Percentiles rank a stretch among this genome's conserved stretches.
Evolutionary conservation across 2,329 filamentous ascomycete genomes (phyloP).

Genomic region (Cladosporium sp.): DNA sequence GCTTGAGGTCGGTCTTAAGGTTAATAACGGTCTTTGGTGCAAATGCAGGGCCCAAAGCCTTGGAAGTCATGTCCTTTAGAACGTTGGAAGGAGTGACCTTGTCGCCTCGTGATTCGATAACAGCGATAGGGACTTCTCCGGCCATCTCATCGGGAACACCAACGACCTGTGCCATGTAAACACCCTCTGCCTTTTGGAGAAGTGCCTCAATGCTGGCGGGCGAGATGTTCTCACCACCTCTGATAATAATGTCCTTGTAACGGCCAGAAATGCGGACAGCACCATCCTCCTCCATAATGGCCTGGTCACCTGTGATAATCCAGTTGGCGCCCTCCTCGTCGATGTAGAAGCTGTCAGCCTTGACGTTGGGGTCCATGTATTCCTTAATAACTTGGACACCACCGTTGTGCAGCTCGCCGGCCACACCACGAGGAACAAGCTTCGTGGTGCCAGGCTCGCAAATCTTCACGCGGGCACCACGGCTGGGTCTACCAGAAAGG

Average conservation of each 20-base stretch:
- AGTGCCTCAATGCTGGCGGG: slow-evolving; percentile 40
- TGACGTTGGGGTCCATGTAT: slow-evolving; percentile 37
- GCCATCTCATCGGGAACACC: slow-evolving; percentile 49
- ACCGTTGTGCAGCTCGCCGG: slow-evolving; percentile 38
- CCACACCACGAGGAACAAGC: slow-evolving; percentile 32
- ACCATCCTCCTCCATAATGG: slow-evolving; percentile 50
- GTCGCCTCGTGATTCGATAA: slow-evolving; percentile 40
- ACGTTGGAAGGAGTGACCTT: slow-evolving; percentile 40
- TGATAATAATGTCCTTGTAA: slow-evolving; percentile 42
- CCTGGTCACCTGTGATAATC: slow-evolving; percentile 66
- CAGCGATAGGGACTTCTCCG: slow-evolving; percentile 52
- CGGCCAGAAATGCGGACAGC: slow-evolving; percentile 42
- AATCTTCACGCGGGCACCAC: slow-evolving; percentile 43
- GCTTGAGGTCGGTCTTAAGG: slow-evolving; percentile 43
- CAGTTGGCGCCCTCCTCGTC: slow-evolving; percentile 53
- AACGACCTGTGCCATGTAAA: slow-evolving; percentile 45
- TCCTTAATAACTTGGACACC: slow-evolving; percentile 35
- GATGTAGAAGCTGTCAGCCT: slow-evolving; percentile 34
- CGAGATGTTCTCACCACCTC: slow-evolving; percentile 70
- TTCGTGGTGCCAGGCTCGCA: slow-evolving; percentile 34
- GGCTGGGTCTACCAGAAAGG: slow-evolving; percentile 47
- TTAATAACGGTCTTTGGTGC: slow-evolving; percentile 47
- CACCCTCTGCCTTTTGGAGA: slow-evolving; percentile 41
- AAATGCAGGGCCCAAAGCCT: slow-evolving; percentile 44
- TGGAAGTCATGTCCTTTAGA: slow-evolving; percentile 42